Conservation (phyloP, 2,329 filamentous ascomycete species). For the Neonectria punicea region DNA sequence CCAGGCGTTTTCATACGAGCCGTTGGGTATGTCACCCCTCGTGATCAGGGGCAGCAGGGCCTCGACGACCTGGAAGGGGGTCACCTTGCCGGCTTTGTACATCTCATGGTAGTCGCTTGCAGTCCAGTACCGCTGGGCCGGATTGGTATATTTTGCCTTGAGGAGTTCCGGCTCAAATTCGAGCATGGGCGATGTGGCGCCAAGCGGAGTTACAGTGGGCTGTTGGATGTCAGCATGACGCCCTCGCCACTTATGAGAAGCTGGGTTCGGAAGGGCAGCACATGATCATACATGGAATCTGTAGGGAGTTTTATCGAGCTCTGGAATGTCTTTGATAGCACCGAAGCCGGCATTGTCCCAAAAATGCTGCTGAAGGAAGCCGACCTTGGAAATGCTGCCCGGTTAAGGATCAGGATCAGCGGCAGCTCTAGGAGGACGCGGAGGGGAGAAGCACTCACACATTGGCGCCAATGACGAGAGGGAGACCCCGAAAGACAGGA, state of each 20-base stretch:
- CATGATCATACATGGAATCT: slow-evolving; percentile 59
- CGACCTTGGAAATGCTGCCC: slow-evolving; percentile 67
- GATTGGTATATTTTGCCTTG: slow-evolving; percentile 52
- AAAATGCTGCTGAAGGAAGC: slow-evolving; percentile 70
- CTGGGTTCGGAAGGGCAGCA: neutral
- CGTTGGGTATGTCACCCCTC: slow-evolving; percentile 62
- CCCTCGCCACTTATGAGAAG: neutral
- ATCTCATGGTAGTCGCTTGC: slow-evolving; percentile 80
- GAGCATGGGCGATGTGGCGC: slow-evolving; percentile 50
- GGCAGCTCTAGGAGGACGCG: neutral
- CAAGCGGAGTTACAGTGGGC: slow-evolving; percentile 67
- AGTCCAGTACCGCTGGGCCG: slow-evolving; percentile 70
- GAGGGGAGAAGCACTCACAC: slow-evolving; percentile 59
- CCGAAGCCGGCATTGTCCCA: slow-evolving; percentile 75
- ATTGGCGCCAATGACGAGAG: slow-evolving; percentile 69
- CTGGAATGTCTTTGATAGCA: slow-evolving; percentile 57
- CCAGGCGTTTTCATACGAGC: slow-evolving; percentile 78
- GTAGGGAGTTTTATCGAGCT: slow-evolving; percentile 56
- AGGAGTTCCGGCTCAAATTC: slow-evolving; percentile 55
- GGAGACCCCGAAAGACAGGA: slow-evolving; percentile 74
- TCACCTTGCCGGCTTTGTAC: slow-evolving; percentile 75
- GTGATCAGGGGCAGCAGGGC: slow-evolving; percentile 77
- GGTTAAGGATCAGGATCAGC: slow-evolving; percentile 26
- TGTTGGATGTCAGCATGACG: slow-evolving; percentile 40
- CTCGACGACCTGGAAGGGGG: slow-evolving; percentile 77